Evolutionary conservation across 441 rosid genomes (phyloP).

Genomic region (Erysimum cheiri): DNA sequence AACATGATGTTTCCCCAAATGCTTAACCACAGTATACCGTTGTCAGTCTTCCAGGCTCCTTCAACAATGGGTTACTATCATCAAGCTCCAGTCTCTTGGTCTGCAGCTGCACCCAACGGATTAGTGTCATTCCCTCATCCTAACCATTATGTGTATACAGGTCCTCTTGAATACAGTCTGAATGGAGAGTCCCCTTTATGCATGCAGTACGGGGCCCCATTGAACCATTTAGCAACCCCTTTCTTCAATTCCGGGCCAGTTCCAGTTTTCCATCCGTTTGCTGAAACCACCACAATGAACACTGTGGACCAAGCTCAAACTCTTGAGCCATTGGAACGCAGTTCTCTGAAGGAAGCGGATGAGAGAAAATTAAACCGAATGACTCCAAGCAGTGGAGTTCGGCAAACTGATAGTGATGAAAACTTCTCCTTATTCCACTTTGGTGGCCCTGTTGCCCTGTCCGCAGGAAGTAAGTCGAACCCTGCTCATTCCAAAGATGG

Average conservation of each 20-base stretch:
- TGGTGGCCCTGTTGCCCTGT: slow-evolving; percentile 81
- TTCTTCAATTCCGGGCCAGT: slow-evolving; percentile 52
- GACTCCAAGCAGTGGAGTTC: slow-evolving; percentile 46
- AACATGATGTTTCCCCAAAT: slow-evolving; percentile 52
- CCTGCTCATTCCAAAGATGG: slow-evolving; percentile 53
- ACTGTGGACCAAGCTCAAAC: slow-evolving; percentile 46
- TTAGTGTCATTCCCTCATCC: slow-evolving; percentile 65
- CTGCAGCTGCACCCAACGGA: slow-evolving; percentile 70
- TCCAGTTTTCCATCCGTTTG: slow-evolving; percentile 64
- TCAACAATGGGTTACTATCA: slow-evolving; percentile 73
- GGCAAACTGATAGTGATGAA: slow-evolving; percentile 45
- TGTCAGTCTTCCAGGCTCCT: slow-evolving; percentile 69
- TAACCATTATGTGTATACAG: slow-evolving; percentile 65
- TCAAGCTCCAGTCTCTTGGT: slow-evolving; percentile 88
- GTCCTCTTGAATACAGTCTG: slow-evolving; percentile 60
- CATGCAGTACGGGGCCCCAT: slow-evolving; percentile 63
- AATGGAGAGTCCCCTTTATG: slow-evolving; percentile 42
- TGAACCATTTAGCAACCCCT: slow-evolving; percentile 63
- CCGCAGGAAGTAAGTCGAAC: slow-evolving; percentile 56
- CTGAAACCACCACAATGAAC: slow-evolving; percentile 54
- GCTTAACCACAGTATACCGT: slow-evolving; percentile 65
- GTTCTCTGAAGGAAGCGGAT: slow-evolving; percentile 43
- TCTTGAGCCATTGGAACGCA: slow-evolving; percentile 36
- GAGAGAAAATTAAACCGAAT: slow-evolving; percentile 42
- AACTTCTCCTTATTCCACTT: slow-evolving; percentile 91